phyloP scores from a whole-genome alignment of 306 rosid genomes.

The Abrus pulchellus region DNA sequence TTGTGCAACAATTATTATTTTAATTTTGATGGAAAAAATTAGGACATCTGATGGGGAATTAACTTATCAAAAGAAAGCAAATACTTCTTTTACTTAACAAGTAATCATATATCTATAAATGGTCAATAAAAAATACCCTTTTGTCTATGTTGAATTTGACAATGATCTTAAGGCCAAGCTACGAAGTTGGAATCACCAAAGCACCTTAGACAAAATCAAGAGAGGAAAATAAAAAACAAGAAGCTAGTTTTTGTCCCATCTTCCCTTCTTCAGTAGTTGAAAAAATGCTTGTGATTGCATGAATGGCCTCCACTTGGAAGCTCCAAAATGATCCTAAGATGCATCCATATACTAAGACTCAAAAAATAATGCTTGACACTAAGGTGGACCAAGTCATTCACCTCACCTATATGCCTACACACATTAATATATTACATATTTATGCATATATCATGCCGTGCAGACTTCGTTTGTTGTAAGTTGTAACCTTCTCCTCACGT shows the following conservation, averaged over 20 bases:
- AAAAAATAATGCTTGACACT: conserved; percentile 21
- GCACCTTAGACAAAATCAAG: neutral
- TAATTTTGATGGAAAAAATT: no score
- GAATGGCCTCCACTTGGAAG: conserved; percentile 74
- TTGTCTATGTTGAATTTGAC: neutral
- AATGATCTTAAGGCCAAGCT: neutral
- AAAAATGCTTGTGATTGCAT: conserved; percentile 51
- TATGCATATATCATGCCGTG: conserved; percentile 37
- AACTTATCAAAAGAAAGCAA: no score
- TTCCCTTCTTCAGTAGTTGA: conserved; percentile 34
- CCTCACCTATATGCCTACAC: conserved; percentile 7
- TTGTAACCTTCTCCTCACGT: conserved; percentile 38
- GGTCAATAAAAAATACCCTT: neutral
- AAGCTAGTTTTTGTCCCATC: conserved; percentile 43
- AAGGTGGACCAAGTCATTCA: conserved; percentile 41
- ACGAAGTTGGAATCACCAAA: conserved; percentile 7
- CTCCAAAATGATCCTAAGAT: conserved; percentile 44
- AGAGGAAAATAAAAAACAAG: neutral
- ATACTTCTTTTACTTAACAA: neutral
- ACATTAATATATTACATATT: neutral
- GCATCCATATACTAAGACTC: conserved; percentile 29
- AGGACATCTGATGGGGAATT: no score
- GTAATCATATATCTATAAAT: neutral
- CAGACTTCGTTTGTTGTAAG: conserved; percentile 42
- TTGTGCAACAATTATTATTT: no score